Base-by-base conservation (phyloP, 192 early-diverging fungal genomes). In the Backusella parvicylindrica region DNA sequence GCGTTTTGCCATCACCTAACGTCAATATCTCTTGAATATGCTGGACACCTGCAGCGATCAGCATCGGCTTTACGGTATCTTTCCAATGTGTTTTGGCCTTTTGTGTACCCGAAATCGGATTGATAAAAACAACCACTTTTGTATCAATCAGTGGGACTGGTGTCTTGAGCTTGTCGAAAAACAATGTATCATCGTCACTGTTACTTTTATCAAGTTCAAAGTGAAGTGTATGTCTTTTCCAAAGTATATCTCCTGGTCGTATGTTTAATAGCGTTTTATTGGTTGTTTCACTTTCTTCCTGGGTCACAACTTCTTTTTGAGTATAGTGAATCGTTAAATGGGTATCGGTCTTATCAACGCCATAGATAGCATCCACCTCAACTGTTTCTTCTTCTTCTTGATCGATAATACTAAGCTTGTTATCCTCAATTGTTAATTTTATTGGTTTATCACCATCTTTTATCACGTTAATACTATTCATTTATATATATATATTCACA, bases 51-150 rank as follows among this genome's bases (percentile, higher is more conserved):
- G 77, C 82, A 9, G 70, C 43, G 2, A 38, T 33, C 1, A 87
- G 76, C 64, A 82, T 83, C 3, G 86, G 86, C 32, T 74, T 68
- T 47, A 87, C 77, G 9, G 77, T 64, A 9, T 76, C 68, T 12
- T 79, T 70, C 75, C 77, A 83, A n/a, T 72, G 36, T 2, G 69
- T 69, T 30, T 65, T 49, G 11, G 73, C 68, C 37, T 81, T 76
- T 16, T 76, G 77, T 13, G 2, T 49, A 40, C 85, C 85, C 1
- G 85, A 78, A 49, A 71, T 11, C 0, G 83, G 83, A 43, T 86
- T 86, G 16, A 82, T 66, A 18, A 86, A 71, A 6, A 84, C 81
- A 31, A 76, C 66, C 6, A 84, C 31, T 23, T 79, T 73, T 5
- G 33, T 66, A 66, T 66, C 64, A 66, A 13, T 1, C 1, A 66